Evolutionary conservation across 2,329 filamentous ascomycete species (phyloP), one percentile per base, ranked within the genome.

Genomic region (Aspergillus flavus): DNA sequence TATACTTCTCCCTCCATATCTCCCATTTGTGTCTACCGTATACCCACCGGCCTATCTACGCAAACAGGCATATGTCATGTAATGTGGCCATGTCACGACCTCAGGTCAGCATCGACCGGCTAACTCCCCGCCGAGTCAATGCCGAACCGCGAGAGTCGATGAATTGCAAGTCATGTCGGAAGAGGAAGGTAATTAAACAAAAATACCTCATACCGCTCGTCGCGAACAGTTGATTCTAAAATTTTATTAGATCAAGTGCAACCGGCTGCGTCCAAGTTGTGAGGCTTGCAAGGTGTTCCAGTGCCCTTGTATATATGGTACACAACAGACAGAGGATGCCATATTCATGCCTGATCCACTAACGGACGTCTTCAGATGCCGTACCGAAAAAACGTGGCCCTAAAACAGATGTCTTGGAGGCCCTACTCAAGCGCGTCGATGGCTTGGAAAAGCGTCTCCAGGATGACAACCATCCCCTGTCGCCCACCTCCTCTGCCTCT

Each of bases 111-210:
- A 94, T 94, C 77, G 90, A 94, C 79, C 87, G 91, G 65, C 82
- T 94, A 68, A 90, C 91, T 30, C 85, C 89, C 60, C 87, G 90
- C 66, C 88, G 90, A 48, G 83, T 87, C 78, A 88, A 85, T 78
- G 90, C 87, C 71, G 91, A 95, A 76, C 91, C 91, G 46, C 88
- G 91, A 72, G 93, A 96, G 82, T 91, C 91, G 39, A 96, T 96
- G 93, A 96, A 96, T 78, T 96, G 93, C 87, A 96, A 96, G 79
- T 95, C 92, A 61, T 96, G 93, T 82, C 87, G 93, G 70, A 96
- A 96, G 80, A 86, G 93, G 81, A 96, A 96, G 89, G 92, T 94
- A 79, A 55, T 81, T 34, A 58, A 57, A 92, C 96, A 28, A 19
- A 58, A 10, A n/a, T 19, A 21, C 26, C 19, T 14, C 4, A 11